These are phyloP conservation scores for Candida boleticola DNA, from an alignment of 805 yeast species.

Conservation along the genomic window DNA sequence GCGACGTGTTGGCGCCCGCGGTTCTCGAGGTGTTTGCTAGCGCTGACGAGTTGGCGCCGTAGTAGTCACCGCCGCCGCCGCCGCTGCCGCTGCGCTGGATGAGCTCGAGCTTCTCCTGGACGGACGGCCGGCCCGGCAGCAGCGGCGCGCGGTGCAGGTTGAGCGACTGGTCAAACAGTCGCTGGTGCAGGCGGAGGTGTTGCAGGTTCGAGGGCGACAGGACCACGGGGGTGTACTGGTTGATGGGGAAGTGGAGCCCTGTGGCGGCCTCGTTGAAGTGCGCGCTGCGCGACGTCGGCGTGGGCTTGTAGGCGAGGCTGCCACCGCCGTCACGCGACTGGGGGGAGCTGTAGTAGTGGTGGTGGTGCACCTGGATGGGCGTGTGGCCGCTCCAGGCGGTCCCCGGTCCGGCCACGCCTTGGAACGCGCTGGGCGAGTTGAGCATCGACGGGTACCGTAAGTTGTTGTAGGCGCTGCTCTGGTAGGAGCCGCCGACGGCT, in stretches of 20 bases:
- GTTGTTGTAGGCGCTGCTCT: background rate
- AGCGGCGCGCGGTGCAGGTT: background rate
- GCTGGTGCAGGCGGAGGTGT: background rate
- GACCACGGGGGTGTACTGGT: background rate
- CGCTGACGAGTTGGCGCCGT: background rate
- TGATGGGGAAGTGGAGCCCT: background rate
- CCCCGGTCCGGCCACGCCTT: background rate
- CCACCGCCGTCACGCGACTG: constrained; percentile 1
- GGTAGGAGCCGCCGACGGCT: background rate
- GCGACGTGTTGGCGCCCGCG: background rate
- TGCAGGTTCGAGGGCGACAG: background rate
- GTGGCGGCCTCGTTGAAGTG: background rate
- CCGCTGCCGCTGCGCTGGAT: background rate
- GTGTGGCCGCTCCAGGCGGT: constrained; percentile 3
- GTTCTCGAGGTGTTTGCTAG: background rate
- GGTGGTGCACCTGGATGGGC: constrained; percentile 40
- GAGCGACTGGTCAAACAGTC: background rate
- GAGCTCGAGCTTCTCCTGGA: constrained; percentile 1
- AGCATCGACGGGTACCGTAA: background rate
- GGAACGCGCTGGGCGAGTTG: background rate
- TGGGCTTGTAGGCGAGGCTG: background rate
- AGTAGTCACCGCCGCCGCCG: background rate
- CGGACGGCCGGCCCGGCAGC: background rate
- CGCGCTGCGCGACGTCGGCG: background rate
- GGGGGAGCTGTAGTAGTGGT: constrained; percentile 36